A percentile compares a stretch with the other conserved stretches of the same genome.
Evolutionary conservation across 2,329 filamentous ascomycete species (phyloP).

Genomic region (Chrysosporium queenslandicum): DNA sequence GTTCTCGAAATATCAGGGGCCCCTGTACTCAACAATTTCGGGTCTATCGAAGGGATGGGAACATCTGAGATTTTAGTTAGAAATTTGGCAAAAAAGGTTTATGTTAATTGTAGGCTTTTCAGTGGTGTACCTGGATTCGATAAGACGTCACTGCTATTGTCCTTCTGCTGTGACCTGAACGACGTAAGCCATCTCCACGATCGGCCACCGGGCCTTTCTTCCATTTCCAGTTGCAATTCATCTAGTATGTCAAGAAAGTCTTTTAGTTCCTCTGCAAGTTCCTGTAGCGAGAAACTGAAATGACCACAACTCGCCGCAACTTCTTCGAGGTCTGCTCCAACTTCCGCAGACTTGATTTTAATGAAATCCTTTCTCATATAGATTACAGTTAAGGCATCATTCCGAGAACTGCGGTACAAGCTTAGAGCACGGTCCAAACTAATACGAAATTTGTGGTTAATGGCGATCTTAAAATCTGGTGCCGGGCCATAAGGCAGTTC

Average conservation of each 20-base stretch:
- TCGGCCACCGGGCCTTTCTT: conserved; percentile 51
- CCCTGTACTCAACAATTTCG: not conserved
- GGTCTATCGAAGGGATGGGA: conserved; percentile 15
- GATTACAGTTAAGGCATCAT: conserved; percentile 63
- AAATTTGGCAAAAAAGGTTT: not conserved
- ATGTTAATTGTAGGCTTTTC: not conserved
- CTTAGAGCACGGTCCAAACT: conserved; percentile 72
- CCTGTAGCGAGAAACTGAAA: conserved; percentile 83
- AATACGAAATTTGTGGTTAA: conserved; percentile 69
- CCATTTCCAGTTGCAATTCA: conserved; percentile 61
- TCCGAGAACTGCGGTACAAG: conserved; percentile 66
- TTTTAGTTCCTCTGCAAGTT: conserved; percentile 83
- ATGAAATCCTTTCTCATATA: conserved; percentile 71
- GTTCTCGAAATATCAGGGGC: not conserved
- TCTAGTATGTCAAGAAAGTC: conserved; percentile 74
- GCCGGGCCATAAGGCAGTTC: conserved; percentile 70
- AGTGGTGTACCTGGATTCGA: not conserved
- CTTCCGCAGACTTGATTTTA: conserved; percentile 56
- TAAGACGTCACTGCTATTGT: not conserved
- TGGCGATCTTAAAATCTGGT: conserved; percentile 56
- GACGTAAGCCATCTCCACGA: conserved; percentile 81
- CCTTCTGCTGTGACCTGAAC: conserved; percentile 44
- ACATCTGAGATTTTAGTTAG: conserved; percentile 13
- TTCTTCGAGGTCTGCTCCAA: conserved; percentile 91
- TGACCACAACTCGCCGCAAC: conserved; percentile 96